These are phyloP conservation scores for Penicillium lagena DNA, from an alignment of 495 filamentous ascomycete genomes.

Conservation along the genomic window DNA sequence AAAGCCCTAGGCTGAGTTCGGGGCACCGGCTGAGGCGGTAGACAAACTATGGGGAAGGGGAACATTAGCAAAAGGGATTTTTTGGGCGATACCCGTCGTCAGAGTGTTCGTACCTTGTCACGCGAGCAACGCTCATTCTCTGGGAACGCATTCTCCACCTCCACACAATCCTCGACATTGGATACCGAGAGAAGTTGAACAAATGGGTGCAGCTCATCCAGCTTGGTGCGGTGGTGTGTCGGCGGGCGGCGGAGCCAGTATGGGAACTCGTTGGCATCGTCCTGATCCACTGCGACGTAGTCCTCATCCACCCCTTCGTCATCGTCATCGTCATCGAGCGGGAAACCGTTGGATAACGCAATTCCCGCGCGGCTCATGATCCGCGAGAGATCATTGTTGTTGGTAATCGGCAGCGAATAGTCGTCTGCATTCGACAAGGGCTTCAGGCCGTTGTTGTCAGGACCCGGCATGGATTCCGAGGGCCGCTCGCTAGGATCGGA, in stretches of 20 bases:
- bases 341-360: conserved; percentile 27
- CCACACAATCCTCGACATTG: conserved; percentile 70
- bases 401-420: conserved; percentile 20
- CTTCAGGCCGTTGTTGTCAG: conserved; percentile 23
- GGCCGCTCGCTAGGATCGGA: conserved; percentile 22
- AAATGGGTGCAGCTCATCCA: conserved; percentile 58
- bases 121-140: conserved; percentile 63
- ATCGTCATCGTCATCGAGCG: conserved; percentile 33
- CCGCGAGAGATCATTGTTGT: conserved; percentile 26
- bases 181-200: conserved; percentile 63
- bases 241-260: conserved; percentile 40
- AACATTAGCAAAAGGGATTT: conserved; percentile 5
- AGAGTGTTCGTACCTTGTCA: conserved; percentile 62
- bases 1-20: conserved; percentile 78
- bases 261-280: conserved; percentile 36
- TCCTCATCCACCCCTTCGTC: conserved; percentile 39
- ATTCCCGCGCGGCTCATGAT: conserved; percentile 26
- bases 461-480: conserved; percentile 21
- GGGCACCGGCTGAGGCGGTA: conserved; percentile 75
- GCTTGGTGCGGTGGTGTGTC: conserved; percentile 32
- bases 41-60: conserved; percentile 49
- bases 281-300: conserved; percentile 37
- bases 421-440: conserved; percentile 29
- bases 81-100: too few species aligned
- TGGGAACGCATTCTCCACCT: conserved; percentile 72